Percentiles rank a stretch among this genome's conserved stretches.
These are phyloP conservation scores for Aspergillus jensenii DNA, from an alignment of 2,329 filamentous ascomycete species.

Conservation along the genomic window DNA sequence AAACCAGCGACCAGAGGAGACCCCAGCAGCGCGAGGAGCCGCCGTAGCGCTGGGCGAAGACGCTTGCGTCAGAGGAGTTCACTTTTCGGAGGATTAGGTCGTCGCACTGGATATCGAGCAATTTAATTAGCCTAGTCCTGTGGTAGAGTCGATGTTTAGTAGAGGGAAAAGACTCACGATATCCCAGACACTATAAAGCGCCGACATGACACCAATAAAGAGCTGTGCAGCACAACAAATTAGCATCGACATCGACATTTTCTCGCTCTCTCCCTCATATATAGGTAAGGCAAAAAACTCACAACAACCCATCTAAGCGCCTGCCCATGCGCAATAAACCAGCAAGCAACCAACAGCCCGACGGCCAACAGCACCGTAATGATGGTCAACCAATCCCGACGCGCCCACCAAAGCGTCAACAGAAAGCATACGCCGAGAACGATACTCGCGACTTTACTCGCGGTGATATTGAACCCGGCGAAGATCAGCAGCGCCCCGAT, in stretches of 20 bases:
- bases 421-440: slow-evolving; percentile 72
- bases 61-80: slow-evolving; percentile 74
- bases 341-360: slow-evolving; percentile 69
- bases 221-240: slow-evolving; percentile 45
- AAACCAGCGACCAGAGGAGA: slow-evolving; percentile 73
- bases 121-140: not conserved
- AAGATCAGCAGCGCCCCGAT: slow-evolving; percentile 77
- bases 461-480: slow-evolving; percentile 78
- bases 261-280: too few relatives aligned
- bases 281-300: slow-evolving; percentile 32
- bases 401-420: slow-evolving; percentile 79
- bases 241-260: not conserved
- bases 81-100: slow-evolving; percentile 78
- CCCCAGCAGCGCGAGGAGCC: slow-evolving; percentile 81
- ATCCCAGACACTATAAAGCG: slow-evolving; percentile 79
- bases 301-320: slow-evolving; percentile 70
- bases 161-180: slow-evolving; percentile 52
- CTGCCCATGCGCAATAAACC: slow-evolving; percentile 77
- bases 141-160: not conserved
- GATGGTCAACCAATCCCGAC: slow-evolving; percentile 75
- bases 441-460: slow-evolving; percentile 75
- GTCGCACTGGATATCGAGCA: slow-evolving; percentile 56
- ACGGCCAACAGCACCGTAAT: slow-evolving; percentile 68
- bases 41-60: slow-evolving; percentile 75
- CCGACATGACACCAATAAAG: slow-evolving; percentile 81